Percentiles rank a stretch among this genome's conserved stretches.
Conservation (phyloP, 2,329 filamentous ascomycete genomes). For the Aspergillus pseudotamarii region DNA sequence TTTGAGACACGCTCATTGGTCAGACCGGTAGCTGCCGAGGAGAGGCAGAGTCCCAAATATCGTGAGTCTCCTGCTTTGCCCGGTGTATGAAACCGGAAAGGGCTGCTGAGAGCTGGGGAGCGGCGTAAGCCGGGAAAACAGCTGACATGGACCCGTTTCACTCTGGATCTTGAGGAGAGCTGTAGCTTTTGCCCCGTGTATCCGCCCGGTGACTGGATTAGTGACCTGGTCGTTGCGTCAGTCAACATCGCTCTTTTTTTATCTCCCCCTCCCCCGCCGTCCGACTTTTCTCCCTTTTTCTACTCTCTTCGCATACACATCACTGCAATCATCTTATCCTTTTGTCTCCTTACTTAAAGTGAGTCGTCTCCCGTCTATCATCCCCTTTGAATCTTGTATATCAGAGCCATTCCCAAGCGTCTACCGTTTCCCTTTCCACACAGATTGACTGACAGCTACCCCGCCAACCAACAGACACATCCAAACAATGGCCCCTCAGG, state of each 20-base stretch:
- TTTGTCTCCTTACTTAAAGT: slow-evolving; percentile 16
- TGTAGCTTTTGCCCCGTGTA: slow-evolving; percentile 29
- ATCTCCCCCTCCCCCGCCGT: slow-evolving; percentile 34
- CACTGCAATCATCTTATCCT: slow-evolving; percentile 9
- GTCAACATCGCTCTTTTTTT: slow-evolving; percentile 27
- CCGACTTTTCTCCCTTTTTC: slow-evolving; percentile 24
- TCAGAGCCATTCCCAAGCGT: slow-evolving; percentile 1
- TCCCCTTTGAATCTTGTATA: background rate
- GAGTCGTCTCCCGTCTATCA: slow-evolving; percentile 11
- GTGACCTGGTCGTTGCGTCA: slow-evolving; percentile 41
- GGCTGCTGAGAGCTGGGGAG: slow-evolving; percentile 29
- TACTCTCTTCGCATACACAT: slow-evolving; percentile 18
- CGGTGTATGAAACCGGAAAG: slow-evolving; percentile 48
- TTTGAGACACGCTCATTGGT: slow-evolving; percentile 31
- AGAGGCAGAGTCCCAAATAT: slow-evolving; percentile 29
- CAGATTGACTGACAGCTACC: slow-evolving; percentile 30
- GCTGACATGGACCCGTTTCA: slow-evolving; percentile 20
- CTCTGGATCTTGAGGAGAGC: slow-evolving; percentile 10
- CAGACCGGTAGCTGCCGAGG: slow-evolving; percentile 32
- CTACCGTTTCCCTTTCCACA: slow-evolving; percentile 4
- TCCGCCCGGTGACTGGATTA: slow-evolving; percentile 32
- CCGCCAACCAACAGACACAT: slow-evolving; percentile 26
- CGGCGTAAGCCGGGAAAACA: slow-evolving; percentile 36
- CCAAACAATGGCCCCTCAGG: slow-evolving; percentile 48
- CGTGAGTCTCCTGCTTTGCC: slow-evolving; percentile 46